phyloP scores from a whole-genome alignment of 768 basidiomycete species.

The Phylloporus arenicola region DNA sequence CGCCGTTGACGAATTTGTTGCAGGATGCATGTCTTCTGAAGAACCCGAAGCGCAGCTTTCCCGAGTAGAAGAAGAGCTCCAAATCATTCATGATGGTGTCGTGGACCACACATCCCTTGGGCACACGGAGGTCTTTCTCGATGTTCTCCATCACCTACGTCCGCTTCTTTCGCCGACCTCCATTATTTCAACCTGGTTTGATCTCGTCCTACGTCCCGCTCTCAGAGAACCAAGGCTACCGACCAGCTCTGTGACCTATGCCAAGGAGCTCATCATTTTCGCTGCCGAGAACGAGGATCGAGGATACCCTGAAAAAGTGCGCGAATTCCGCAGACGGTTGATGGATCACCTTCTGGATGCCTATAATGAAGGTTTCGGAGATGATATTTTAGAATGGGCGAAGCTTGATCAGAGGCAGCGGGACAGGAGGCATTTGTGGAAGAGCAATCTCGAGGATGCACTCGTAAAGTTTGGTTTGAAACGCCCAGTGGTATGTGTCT shows the following conservation, averaged over 20 bases:
- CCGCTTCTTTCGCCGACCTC: conserved; percentile 59
- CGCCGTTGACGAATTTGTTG: conserved; percentile 52
- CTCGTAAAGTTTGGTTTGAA: conserved; percentile 60
- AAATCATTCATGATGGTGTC: conserved; percentile 53
- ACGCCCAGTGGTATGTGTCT: conserved; percentile 54
- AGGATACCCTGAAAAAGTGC: conserved; percentile 43
- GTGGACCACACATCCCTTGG: conserved; percentile 58
- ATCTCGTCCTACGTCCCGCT: conserved; percentile 70
- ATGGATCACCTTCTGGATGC: conserved; percentile 74
- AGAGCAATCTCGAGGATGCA: conserved; percentile 71
- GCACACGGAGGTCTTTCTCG: conserved; percentile 64
- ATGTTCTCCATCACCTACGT: conserved; percentile 56
- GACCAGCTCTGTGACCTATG: conserved; percentile 51
- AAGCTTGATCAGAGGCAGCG: conserved; percentile 58
- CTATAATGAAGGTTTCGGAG: conserved; percentile 66
- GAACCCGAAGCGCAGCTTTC: conserved; percentile 40
- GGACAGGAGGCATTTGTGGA: conserved; percentile 61
- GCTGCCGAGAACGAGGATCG: conserved; percentile 50
- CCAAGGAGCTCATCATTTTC: conserved; percentile 65
- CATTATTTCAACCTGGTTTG: conserved; percentile 77
- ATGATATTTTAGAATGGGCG: conserved; percentile 73
- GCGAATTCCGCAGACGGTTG: conserved; percentile 62
- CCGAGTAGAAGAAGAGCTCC: conserved; percentile 64
- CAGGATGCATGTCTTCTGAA: conserved; percentile 42
- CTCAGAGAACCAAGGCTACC: conserved; percentile 69